Percentiles rank a stretch among this genome's conserved stretches.
Evolutionary conservation across 129 eudicot genomes (phyloP).

Genomic region (Saposhnikovia divaricata): DNA sequence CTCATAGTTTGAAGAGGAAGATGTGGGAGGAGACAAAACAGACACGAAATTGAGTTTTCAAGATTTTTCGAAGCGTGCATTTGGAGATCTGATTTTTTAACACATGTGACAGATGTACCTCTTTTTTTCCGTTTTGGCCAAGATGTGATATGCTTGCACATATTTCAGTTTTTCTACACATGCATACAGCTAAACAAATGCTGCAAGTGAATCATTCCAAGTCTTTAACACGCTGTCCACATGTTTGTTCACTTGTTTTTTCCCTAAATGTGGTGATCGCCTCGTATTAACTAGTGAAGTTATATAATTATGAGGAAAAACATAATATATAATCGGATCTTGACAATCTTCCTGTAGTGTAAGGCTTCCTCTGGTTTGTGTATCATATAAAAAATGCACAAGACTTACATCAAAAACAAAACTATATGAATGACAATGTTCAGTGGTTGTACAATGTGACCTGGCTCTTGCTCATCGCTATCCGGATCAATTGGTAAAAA

Average conservation of each 20-base stretch:
- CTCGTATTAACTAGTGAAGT: neutral
- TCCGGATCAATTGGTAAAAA: neutral
- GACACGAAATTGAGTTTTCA: slow-evolving; percentile 63
- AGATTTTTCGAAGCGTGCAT: slow-evolving; percentile 28
- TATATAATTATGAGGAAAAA: too few relatives aligned
- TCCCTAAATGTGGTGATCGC: neutral
- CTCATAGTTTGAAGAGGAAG: slow-evolving; percentile 21
- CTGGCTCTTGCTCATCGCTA: neutral
- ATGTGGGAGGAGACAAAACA: slow-evolving; percentile 39
- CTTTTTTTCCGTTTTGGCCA: too few relatives aligned
- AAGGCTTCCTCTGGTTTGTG: neutral
- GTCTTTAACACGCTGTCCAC: neutral
- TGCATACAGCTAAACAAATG: neutral
- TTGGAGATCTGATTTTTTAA: neutral
- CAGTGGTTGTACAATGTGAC: neutral
- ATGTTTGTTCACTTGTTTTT: neutral
- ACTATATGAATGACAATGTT: neutral
- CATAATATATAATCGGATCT: neutral
- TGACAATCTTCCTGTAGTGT: neutral
- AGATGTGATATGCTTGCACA: too few relatives aligned
- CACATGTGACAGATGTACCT: neutral
- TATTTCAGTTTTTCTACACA: neutral
- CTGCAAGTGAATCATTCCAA: neutral
- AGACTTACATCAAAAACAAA: neutral
- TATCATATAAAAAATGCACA: neutral